These are phyloP conservation scores for Heliosperma pusillum DNA, from an alignment of 148 eudicot species.

Conservation along the genomic window DNA sequence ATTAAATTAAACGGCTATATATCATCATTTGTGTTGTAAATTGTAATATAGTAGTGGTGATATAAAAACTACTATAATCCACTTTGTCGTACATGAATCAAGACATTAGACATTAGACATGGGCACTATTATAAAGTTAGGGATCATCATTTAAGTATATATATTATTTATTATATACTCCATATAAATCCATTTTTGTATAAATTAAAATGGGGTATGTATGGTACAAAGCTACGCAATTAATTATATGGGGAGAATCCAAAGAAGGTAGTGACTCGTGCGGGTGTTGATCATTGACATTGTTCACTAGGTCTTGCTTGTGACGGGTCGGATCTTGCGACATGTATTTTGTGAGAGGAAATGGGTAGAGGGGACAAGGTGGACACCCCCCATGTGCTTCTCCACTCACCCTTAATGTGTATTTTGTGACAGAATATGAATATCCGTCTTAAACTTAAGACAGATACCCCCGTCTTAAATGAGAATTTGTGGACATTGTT, in stretches of 20 bases:
- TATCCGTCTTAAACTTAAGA: too few relatives aligned
- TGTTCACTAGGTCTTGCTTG: too few relatives aligned
- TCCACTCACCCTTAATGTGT: too few relatives aligned
- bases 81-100: constrained; percentile 2
- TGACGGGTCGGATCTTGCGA: too few relatives aligned
- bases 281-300: constrained; percentile 12
- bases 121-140: constrained; percentile 22
- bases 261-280: constrained; percentile 26
- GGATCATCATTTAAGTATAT: neutral
- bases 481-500: too few relatives aligned
- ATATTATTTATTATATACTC: neutral
- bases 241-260: constrained; percentile 32
- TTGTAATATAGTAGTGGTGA: constrained; percentile 8
- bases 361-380: too few relatives aligned
- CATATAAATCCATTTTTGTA: neutral
- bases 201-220: neutral
- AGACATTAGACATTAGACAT: too few relatives aligned
- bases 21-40: neutral
- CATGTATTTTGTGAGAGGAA: too few relatives aligned
- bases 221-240: neutral
- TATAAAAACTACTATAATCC: neutral
- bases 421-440: too few relatives aligned
- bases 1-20: neutral
- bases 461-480: too few relatives aligned
- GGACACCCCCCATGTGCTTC: too few relatives aligned